Evolutionary conservation across 257 asterid species (phyloP).

Genomic region (Solanum tarijense): DNA sequence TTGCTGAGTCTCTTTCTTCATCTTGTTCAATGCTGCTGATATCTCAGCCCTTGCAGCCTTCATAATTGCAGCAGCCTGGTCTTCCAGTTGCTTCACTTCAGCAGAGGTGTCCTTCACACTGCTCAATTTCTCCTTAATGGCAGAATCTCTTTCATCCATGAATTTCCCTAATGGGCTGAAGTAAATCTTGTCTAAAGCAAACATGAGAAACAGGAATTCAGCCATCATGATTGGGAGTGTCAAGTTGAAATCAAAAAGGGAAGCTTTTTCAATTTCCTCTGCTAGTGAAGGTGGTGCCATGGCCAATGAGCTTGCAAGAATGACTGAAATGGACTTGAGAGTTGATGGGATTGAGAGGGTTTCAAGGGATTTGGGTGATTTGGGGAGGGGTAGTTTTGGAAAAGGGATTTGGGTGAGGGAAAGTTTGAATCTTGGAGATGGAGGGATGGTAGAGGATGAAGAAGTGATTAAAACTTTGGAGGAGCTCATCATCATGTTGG

Average conservation of each 20-base stretch:
- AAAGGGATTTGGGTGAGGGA: slow-evolving; percentile 1
- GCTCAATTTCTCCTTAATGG: slow-evolving; percentile 54
- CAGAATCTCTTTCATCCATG: slow-evolving; percentile 88
- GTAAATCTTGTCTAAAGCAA: slow-evolving; percentile 86
- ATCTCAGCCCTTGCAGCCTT: slow-evolving; percentile 94
- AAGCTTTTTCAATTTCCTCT: slow-evolving; percentile 61
- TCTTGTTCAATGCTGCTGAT: slow-evolving; percentile 74
- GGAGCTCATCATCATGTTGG: slow-evolving; percentile 65
- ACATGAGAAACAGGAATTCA: slow-evolving; percentile 72
- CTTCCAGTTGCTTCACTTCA: slow-evolving; percentile 87
- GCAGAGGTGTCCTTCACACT: slow-evolving; percentile 87
- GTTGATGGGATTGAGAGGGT: slow-evolving; percentile 12
- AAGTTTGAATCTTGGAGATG: slow-evolving; percentile 35
- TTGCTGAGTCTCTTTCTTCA: slow-evolving; percentile 84
- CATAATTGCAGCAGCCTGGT: slow-evolving; percentile 65
- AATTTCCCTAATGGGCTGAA: slow-evolving; percentile 75
- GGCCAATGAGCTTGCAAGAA: slow-evolving; percentile 51
- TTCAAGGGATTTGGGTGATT: slow-evolving; percentile 28
- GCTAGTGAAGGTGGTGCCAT: slow-evolving; percentile 77
- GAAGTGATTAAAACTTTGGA: slow-evolving; percentile 29
- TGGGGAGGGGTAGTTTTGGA: slow-evolving; percentile 33
- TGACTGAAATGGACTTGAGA: slow-evolving; percentile 23
- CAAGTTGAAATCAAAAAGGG: slow-evolving; percentile 78
- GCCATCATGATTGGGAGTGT: slow-evolving; percentile 76
- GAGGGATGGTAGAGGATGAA: slow-evolving; percentile 9